Evolutionary conservation across 78 protist genomes (phyloP), one percentile per base, ranked within the genome.

Genomic region (Goniomonas avonlea): DNA sequence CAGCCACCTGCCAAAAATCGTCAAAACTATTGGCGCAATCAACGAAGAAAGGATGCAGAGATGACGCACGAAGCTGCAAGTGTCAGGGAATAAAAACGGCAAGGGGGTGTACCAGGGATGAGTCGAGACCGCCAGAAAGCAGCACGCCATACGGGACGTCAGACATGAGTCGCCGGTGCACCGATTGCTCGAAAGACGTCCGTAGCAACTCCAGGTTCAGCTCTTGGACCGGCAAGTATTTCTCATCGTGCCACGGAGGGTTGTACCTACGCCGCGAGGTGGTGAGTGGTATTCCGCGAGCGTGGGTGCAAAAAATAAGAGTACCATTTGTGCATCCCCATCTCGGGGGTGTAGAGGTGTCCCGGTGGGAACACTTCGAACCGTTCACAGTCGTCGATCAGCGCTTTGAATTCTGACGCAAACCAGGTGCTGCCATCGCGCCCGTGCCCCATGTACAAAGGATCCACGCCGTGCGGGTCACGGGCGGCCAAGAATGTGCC

Each of bases 41-140:
- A n/a, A n/a, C n/a, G n/a, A n/a, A n/a, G n/a, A n/a, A n/a, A n/a
- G n/a, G n/a, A n/a, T n/a, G n/a, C n/a, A n/a, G n/a, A n/a, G n/a
- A n/a, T n/a, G n/a, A 68, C 75, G 58, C 48, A 41, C 48, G 75
- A 68, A 25, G 75, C 75, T 20, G n/a, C n/a, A n/a, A n/a, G n/a
- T n/a, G n/a, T n/a, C n/a, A n/a, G n/a, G n/a, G n/a, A n/a, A n/a
- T n/a, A n/a, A n/a, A n/a, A n/a, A n/a, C n/a, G n/a, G n/a, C n/a
- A n/a, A n/a, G n/a, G n/a, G n/a, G n/a, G n/a, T n/a, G n/a, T n/a
- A 70, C 58, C 39, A 70, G 77, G 38, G 77, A 70, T 31, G 77
- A 70, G 77, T 70, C 77, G 39, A 68, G 75, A 25, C 75, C 75
- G 75, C 75, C 75, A 0, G 80, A 75, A 58, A 75, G 80, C 37